Evolutionary conservation across 192 early-diverging fungal genomes (phyloP).

Genomic region (Thoreauomyces humboldtii): DNA sequence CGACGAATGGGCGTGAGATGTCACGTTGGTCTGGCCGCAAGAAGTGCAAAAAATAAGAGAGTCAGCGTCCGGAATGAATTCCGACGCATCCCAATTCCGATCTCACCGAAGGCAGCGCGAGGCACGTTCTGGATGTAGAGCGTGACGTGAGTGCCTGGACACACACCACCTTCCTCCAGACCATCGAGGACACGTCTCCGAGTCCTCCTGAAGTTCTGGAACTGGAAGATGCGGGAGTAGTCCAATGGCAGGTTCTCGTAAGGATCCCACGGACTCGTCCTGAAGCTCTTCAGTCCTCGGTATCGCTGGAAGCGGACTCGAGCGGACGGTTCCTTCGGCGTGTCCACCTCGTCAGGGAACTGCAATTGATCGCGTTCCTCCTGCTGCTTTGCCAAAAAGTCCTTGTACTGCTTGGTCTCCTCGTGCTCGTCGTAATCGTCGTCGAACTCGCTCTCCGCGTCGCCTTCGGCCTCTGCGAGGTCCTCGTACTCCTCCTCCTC

Average conservation of each 20-base stretch:
- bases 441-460: slow-evolving; percentile 27
- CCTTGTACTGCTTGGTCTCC: slow-evolving; percentile 38
- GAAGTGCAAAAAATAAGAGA: background rate
- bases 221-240: slow-evolving; percentile 95
- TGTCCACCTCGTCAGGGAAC: slow-evolving; percentile 98
- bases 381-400: slow-evolving; percentile 64
- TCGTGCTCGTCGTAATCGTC: slow-evolving; percentile 38
- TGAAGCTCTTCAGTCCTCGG: slow-evolving; percentile 91
- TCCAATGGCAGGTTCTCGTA: slow-evolving; percentile 97
- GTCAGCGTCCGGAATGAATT: background rate
- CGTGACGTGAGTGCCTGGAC: slow-evolving; percentile 71
- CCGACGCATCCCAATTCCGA: background rate
- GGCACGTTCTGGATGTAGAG: slow-evolving; percentile 53
- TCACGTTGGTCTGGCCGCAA: background rate
- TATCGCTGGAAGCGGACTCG: slow-evolving; percentile 87
- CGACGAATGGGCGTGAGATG: slow-evolving; percentile 36
- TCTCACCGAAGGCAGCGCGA: background rate
- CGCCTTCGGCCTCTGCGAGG: slow-evolving; percentile 40
- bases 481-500: slow-evolving; percentile 54
- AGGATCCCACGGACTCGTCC: slow-evolving; percentile 96
- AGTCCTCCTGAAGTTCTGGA: slow-evolving; percentile 82
- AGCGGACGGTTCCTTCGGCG: slow-evolving; percentile 81
- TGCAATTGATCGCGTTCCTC: slow-evolving; percentile 73
- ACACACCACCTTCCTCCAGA: slow-evolving; percentile 48
- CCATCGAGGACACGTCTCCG: slow-evolving; percentile 67